These are phyloP conservation scores for Conoideocrella luteorostrata DNA, from an alignment of 2,329 filamentous ascomycete genomes.

Conservation along the genomic window DNA sequence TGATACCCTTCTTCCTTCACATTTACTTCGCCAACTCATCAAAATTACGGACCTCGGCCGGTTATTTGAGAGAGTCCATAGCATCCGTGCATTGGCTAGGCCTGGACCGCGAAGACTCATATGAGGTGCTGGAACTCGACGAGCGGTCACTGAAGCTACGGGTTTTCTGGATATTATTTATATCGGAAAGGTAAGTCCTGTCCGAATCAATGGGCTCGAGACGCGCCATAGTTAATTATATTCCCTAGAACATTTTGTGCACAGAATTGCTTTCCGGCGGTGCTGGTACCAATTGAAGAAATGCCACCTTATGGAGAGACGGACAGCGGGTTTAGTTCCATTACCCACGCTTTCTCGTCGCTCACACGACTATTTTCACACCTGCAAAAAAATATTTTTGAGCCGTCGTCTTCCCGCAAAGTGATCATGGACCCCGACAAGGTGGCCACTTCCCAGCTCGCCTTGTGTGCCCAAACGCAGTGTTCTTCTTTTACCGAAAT, in stretches of 20 bases:
- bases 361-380: constrained; percentile 19
- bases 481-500: constrained; percentile 15
- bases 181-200: constrained; percentile 13
- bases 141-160: constrained; percentile 17
- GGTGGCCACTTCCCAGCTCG: constrained; percentile 15
- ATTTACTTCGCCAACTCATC: constrained; percentile 22
- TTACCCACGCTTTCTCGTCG: constrained; percentile 16
- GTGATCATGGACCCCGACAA: constrained; percentile 15
- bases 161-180: constrained; percentile 20
- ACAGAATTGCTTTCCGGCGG: constrained; percentile 16
- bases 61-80: constrained; percentile 18
- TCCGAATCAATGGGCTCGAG: not conserved
- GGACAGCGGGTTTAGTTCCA: constrained; percentile 1
- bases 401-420: constrained; percentile 11
- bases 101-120: constrained; percentile 16
- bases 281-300: constrained; percentile 17
- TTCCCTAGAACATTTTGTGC: constrained; percentile 11
- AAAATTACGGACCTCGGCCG: constrained; percentile 19
- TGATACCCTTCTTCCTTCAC: constrained; percentile 22
- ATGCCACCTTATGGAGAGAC: constrained; percentile 15
- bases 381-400: constrained; percentile 16
- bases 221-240: not conserved
- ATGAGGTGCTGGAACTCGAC: constrained; percentile 8
- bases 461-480: constrained; percentile 12
- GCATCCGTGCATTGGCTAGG: constrained; percentile 18